phyloP scores from a whole-genome alignment of 495 filamentous ascomycete genomes.

The Margaritispora aquatica region DNA sequence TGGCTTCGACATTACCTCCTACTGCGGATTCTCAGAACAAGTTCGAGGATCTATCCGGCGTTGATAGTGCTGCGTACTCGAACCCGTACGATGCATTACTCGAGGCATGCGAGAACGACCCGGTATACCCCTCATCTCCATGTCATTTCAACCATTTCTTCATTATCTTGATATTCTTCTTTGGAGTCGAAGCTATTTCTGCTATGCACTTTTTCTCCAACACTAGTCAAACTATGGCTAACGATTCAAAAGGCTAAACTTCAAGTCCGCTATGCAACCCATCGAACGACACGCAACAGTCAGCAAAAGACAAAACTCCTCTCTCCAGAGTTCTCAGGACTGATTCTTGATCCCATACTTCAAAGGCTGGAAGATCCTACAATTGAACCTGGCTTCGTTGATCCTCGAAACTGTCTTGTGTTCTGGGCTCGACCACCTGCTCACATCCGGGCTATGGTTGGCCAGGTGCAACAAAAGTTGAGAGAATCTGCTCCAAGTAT shows the following conservation, averaged over 20 bases:
- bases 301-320: constrained; percentile 66
- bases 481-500: constrained; percentile 57
- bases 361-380: constrained; percentile 53
- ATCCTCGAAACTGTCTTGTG: constrained; percentile 73
- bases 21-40: constrained; percentile 43
- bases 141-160: no score
- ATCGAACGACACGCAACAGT: constrained; percentile 65
- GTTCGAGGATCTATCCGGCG: constrained; percentile 50
- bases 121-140: constrained; percentile 36
- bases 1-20: constrained; percentile 28
- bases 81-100: constrained; percentile 81
- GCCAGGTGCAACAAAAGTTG: constrained; percentile 61
- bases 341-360: constrained; percentile 72
- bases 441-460: constrained; percentile 57
- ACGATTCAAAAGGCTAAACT: constrained; percentile 54
- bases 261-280: constrained; percentile 62
- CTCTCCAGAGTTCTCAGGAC: constrained; percentile 56
- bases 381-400: constrained; percentile 58
- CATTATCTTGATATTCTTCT: no score
- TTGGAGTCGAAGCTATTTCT: no score
- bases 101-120: constrained; percentile 47
- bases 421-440: constrained; percentile 82
- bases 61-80: constrained; percentile 37
- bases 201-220: no score
- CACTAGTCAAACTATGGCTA: not conserved